Evolutionary conservation across 345 rosid species (phyloP), one percentile per base, ranked within the genome.

Genomic region (Rhodamnia argentea): DNA sequence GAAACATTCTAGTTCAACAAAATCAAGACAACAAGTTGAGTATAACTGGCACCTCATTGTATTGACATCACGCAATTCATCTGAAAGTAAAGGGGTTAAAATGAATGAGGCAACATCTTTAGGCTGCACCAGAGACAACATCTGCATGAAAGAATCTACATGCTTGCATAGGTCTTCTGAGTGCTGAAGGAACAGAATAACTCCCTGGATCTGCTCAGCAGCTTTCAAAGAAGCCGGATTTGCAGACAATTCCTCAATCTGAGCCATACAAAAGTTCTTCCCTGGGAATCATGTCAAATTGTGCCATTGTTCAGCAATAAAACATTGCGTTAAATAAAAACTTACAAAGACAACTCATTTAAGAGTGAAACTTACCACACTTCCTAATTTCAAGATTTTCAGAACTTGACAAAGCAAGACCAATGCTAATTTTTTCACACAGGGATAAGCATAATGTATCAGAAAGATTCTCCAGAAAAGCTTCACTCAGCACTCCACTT

Each of bases 121-220:
- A 2, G 91, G 90, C 86, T 92, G 95, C 86, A 91, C 87, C 87
- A 93, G 87, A 82, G 99, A 92, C 87, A 95, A 83, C 85, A 95
- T 90, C 90, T 92, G 95, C 92, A 92, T 78, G 88, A 96, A 93
- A 84, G 91, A 92, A 88, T 94, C 98, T 59, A 94, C 86, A 86
- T 96, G 98, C 88, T 90, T 88, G 89, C 98, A 90, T n/a, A 95
- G 94, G 78, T 91, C 95, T 12, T 92, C 96, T 23, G 96, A 95
- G 47, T 54, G 90, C 88, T 91, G 96, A 85, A 97, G 98, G 91
- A 97, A 96, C 94, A 92, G 87, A 26, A 94, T 84, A 82, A 94
- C 89, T 85, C 90, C 90, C 88, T 94, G 99, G 86, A 96, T 94
- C 91, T 93, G 95, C 91, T 94, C 98, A 13, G 90, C 86, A 26